Percentiles rank a stretch among this genome's conserved stretches.
These are phyloP conservation scores for Phytophthora sojae DNA, from an alignment of 352 stramenopile species.

Conservation along the genomic window DNA sequence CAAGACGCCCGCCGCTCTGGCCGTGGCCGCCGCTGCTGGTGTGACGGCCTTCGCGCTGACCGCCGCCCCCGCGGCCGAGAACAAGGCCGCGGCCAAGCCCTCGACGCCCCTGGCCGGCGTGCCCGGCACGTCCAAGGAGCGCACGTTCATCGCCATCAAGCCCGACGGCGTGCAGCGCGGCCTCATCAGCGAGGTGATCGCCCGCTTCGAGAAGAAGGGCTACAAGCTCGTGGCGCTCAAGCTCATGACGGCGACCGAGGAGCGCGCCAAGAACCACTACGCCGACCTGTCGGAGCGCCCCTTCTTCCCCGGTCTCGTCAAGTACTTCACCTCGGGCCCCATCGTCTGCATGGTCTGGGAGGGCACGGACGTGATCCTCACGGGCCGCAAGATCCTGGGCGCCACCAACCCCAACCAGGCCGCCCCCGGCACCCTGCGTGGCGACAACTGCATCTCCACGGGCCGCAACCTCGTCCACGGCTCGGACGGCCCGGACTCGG, in stretches of 20 bases:
- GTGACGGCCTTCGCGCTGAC: slow-evolving; percentile 62
- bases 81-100: slow-evolving; percentile 47
- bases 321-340: slow-evolving; percentile 94
- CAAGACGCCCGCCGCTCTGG: slow-evolving; percentile 41
- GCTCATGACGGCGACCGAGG: slow-evolving; percentile 93
- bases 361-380: slow-evolving; percentile 94
- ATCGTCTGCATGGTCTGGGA: slow-evolving; percentile 97
- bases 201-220: slow-evolving; percentile 95
- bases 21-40: slow-evolving; percentile 48
- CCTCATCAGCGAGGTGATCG: slow-evolving; percentile 95
- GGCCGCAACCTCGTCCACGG: slow-evolving; percentile 95
- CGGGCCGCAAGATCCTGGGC: slow-evolving; percentile 95
- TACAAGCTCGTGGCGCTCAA: slow-evolving; percentile 96
- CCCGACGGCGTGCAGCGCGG: slow-evolving; percentile 95
- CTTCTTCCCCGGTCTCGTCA: slow-evolving; percentile 93
- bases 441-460: slow-evolving; percentile 94
- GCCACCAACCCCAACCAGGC: slow-evolving; percentile 95
- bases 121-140: slow-evolving; percentile 92
- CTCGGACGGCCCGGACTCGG: slow-evolving; percentile 92
- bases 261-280: slow-evolving; percentile 94
- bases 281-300: slow-evolving; percentile 92
- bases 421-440: slow-evolving; percentile 94
- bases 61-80: slow-evolving; percentile 49
- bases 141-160: slow-evolving; percentile 96
- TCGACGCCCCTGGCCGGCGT: slow-evolving; percentile 77